Evolutionary conservation across 495 filamentous ascomycete species (phyloP), one percentile per base, ranked within the genome.

Genomic region (Hyaloscypha finlandica): DNA sequence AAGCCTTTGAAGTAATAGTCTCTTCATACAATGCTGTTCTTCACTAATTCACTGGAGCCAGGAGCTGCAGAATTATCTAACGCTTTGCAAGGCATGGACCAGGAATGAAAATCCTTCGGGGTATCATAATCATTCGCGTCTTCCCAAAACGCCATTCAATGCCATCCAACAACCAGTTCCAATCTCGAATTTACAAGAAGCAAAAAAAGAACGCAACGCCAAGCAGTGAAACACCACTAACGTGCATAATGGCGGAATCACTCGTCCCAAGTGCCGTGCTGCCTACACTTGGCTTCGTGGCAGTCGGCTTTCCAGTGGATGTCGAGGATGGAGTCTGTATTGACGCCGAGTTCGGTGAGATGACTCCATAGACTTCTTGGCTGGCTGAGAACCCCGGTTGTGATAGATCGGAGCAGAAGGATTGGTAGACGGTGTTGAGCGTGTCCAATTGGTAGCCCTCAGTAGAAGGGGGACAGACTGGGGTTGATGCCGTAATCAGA

Each of bases 191-290:
- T 53, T 53, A 63, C 60, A 63, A 52, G 60, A 63, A 63, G 11
- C 39, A 39, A 53, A 63, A 63, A 4, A 63, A 8, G 14, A 19
- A 31, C 8, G 53, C 63, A n/a, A 65, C 63, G 14, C n/a, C 63
- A n/a, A 58, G 19, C 5, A 65, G 45, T 3, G 33, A 33, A 9
- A 48, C 20, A 3, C 53, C 63, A 39, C 63, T 59, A 22, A 59
- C 63, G 52, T 32, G 25, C 16, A 58, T 33, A 1, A 65, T 48
- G 16, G n/a, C 35, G 8, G 53, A 35, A n/a, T 54, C 63, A 33
- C 63, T 59, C 22, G 29, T 63, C 25, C 62, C 62, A 8, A 64
- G 33, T 8, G 42, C 63, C 12, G 63, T 65, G 35, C 33, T 45
- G 4, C 63, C 54, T 6, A 65, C 54, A 31, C 8, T 22, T 29